Evolutionary conservation across 192 early-diverging fungal genomes (phyloP).

Genomic region (Cetraspora pellucida): DNA sequence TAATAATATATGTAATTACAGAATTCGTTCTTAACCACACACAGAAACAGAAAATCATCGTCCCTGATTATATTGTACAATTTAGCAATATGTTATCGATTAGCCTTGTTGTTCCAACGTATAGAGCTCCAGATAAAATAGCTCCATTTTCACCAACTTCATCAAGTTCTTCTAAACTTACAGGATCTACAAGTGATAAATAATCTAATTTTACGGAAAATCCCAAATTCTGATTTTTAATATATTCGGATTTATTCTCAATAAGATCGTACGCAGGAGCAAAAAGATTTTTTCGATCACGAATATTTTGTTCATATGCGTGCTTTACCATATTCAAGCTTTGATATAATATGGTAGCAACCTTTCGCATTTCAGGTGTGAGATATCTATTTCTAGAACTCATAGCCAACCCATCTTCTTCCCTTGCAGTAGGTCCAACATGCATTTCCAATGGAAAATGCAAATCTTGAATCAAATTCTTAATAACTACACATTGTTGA

Average conservation of each 20-base stretch:
- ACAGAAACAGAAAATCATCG: too few species aligned
- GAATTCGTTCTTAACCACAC: too few species aligned
- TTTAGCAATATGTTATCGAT: conserved; percentile 93
- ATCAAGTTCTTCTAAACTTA: conserved; percentile 63
- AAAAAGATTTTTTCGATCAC: conserved; percentile 49
- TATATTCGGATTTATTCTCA: conserved; percentile 44
- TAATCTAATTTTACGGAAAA: conserved; percentile 80
- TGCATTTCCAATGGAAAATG: conserved; percentile 74
- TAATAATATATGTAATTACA: too few species aligned
- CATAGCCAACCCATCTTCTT: conserved; percentile 86
- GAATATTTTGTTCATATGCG: conserved; percentile 46
- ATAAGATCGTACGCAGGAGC: conserved; percentile 54
- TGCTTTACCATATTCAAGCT: conserved; percentile 59
- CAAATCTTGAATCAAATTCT: conserved; percentile 83
- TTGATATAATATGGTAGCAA: conserved; percentile 74
- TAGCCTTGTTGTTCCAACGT: conserved; percentile 84
- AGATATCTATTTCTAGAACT: conserved; percentile 90
- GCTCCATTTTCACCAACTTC: conserved; percentile 59
- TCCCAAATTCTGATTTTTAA: conserved; percentile 43
- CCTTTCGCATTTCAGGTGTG: conserved; percentile 62
- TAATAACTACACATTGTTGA: conserved; percentile 87
- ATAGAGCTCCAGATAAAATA: conserved; percentile 84
- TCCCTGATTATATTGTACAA: conserved; percentile 15
- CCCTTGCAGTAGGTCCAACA: conserved; percentile 75
- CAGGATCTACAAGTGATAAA: conserved; percentile 74